Evolutionary conservation across 805 yeast species (phyloP).

Genomic region (Cyberlindnera mrakii): DNA sequence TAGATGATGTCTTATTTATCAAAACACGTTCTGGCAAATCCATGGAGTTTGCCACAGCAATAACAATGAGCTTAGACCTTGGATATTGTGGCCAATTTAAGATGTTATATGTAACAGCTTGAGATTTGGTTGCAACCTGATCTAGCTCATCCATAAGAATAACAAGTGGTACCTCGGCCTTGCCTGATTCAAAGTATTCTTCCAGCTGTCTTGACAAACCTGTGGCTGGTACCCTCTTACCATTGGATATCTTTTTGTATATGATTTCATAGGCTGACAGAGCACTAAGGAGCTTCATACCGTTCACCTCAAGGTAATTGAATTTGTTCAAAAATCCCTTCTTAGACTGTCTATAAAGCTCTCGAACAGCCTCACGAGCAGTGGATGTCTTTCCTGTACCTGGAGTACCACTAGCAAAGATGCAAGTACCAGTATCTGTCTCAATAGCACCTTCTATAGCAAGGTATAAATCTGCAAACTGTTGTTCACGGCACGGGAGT

Average conservation of each 20-base stretch:
- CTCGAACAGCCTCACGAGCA: slow-evolving; percentile 75
- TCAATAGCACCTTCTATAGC: slow-evolving; percentile 67
- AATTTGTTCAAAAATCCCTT: slow-evolving; percentile 42
- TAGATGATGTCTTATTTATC: slow-evolving; percentile 83
- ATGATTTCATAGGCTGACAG: slow-evolving; percentile 73
- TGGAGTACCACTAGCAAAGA: slow-evolving; percentile 94
- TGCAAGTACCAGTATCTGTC: slow-evolving; percentile 69
- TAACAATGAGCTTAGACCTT: slow-evolving; percentile 72
- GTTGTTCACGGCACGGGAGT: slow-evolving; percentile 83
- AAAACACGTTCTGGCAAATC: slow-evolving; percentile 88
- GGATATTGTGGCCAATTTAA: slow-evolving; percentile 94
- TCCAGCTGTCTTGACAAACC: slow-evolving; percentile 46
- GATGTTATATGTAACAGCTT: slow-evolving; percentile 87
- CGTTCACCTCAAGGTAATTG: slow-evolving; percentile 82
- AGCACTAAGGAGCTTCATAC: slow-evolving; percentile 77
- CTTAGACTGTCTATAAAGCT: slow-evolving; percentile 41
- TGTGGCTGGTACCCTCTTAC: slow-evolving; percentile 56
- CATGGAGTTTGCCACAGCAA: slow-evolving; percentile 97
- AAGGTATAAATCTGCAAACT: slow-evolving; percentile 63
- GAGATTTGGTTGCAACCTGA: slow-evolving; percentile 78
- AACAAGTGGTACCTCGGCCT: slow-evolving; percentile 38
- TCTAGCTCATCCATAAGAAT: slow-evolving; percentile 89
- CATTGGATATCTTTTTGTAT: slow-evolving; percentile 66
- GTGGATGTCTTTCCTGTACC: slow-evolving; percentile 98
- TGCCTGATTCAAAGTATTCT: slow-evolving; percentile 46